Base-by-base conservation (phyloP, 352 stramenopile genomes). In the Pseudoperonospora humuli region DNA sequence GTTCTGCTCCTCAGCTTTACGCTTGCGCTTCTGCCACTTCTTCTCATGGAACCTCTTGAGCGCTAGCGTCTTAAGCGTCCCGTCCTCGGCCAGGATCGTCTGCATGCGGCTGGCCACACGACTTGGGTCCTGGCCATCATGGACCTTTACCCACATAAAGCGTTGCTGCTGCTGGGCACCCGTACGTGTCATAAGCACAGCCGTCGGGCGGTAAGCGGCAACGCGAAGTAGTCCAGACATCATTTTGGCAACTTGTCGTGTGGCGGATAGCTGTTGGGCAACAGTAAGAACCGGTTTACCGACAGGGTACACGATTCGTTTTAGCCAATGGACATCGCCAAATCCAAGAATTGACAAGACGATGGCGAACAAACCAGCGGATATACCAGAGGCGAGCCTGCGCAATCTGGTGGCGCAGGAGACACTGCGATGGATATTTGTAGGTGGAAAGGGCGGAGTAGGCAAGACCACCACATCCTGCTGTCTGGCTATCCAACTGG, bases 401-500 rank as follows among this genome's bases (percentile, higher is more conserved):
- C 79, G 79, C 40, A 96, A 96, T 70, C 70, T 96, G 39, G 67
- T 96, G 53, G 69, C 87, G 43, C 83, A 95, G 67, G 58, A 84
- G 58, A 75, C 76, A 42, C 78, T 96, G 49, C 84, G 86, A 50
- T 96, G 92, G 92, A 95, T 98, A 63, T 98, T 98, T 50, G 92
- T 98, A 18, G 92, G 92, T 14, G 92, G 92, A 20, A 98, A 98
- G 53, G 91, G 91, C 20, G 92, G 92, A 34, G 92, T 97, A 44
- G 92, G 92, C 27, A 98, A 98, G 68, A 98, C 92, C 23, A 99
- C 96, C 9, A 98, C 95, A n/a, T 98, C 88, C 39, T 99, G 95
- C 69, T 98, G 93, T 57, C 78, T 99, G 29, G 93, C 81, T 18
- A 92, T 97, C 45, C 86, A 91, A 24, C 70, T 97, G 39, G 64